Evolutionary conservation across 345 rosid genomes (phyloP).

Genomic region (Syzygium jambos): DNA sequence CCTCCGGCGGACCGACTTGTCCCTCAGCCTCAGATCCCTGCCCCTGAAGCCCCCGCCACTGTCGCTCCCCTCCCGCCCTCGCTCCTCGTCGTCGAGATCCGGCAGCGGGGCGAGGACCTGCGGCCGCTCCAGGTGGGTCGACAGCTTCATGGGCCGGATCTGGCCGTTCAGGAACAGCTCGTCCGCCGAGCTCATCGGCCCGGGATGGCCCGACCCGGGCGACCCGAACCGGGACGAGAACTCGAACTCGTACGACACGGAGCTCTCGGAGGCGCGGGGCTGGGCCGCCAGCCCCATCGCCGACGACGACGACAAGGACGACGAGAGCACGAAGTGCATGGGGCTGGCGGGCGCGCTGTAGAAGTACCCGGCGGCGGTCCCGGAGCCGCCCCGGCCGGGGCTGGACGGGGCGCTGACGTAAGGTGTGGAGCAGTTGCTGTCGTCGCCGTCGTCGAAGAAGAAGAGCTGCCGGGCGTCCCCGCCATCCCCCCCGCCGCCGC

Average conservation of each 20-base stretch:
- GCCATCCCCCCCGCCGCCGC: neutral
- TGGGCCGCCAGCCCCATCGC: neutral
- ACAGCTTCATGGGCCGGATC: constrained; percentile 94
- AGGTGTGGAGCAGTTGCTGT: constrained; percentile 86
- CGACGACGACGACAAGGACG: constrained; percentile 15
- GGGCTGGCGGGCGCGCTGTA: constrained; percentile 97
- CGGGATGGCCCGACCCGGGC: constrained; percentile 27
- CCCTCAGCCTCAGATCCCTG: constrained; percentile 56
- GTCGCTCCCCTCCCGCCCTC: neutral
- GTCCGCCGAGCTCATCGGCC: constrained; percentile 90
- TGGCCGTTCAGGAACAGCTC: constrained; percentile 84
- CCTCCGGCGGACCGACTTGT: constrained; percentile 63
- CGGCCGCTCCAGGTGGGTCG: constrained; percentile 72
- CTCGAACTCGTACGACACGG: constrained; percentile 69
- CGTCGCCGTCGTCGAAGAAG: constrained; percentile 25
- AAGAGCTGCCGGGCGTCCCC: neutral
- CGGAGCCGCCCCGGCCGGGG: constrained; percentile 47
- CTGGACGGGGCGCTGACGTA: constrained; percentile 96
- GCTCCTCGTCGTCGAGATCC: constrained; percentile 64
- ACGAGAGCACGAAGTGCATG: constrained; percentile 62
- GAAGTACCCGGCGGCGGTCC: constrained; percentile 54
- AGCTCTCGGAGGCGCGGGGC: neutral
- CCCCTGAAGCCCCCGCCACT: constrained; percentile 29
- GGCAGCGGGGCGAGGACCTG: constrained; percentile 60
- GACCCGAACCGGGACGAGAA: constrained; percentile 56